Evolutionary conservation across 495 filamentous ascomycete genomes (phyloP).

Genomic region (Tuber calosporum): DNA sequence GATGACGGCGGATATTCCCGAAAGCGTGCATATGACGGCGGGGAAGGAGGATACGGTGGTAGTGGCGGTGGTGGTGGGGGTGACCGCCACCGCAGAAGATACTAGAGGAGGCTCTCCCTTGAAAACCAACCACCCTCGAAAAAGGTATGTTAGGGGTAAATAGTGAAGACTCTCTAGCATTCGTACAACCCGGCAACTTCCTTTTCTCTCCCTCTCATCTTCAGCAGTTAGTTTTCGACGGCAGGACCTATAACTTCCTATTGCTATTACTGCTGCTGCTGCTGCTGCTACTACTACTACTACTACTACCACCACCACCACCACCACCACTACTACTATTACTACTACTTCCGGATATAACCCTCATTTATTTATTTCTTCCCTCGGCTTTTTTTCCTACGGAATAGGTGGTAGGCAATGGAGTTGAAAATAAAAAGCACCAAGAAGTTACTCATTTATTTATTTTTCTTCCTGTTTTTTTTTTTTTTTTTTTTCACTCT

Average conservation of each 20-base stretch:
- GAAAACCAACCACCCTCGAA: constrained; percentile 1
- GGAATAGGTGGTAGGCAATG: background rate
- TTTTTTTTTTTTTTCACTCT: background rate
- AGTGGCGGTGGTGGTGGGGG: constrained; percentile 9
- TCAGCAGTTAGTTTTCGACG: background rate
- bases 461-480: background rate
- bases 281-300: background rate
- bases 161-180: constrained; percentile 1
- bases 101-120: constrained; percentile 24
- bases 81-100: constrained; percentile 41
- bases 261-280: background rate
- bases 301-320: too few relatives aligned
- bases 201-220: background rate
- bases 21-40: constrained; percentile 40
- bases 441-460: background rate
- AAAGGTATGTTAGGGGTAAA: constrained; percentile 4
- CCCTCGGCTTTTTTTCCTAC: background rate
- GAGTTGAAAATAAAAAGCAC: background rate
- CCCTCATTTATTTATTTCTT: background rate
- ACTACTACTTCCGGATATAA: background rate
- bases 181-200: background rate
- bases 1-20: constrained; percentile 33
- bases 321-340: background rate
- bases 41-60: constrained; percentile 37
- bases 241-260: background rate